Base-by-base conservation (phyloP, 345 rosid genomes). In the Camelina hispida region DNA sequence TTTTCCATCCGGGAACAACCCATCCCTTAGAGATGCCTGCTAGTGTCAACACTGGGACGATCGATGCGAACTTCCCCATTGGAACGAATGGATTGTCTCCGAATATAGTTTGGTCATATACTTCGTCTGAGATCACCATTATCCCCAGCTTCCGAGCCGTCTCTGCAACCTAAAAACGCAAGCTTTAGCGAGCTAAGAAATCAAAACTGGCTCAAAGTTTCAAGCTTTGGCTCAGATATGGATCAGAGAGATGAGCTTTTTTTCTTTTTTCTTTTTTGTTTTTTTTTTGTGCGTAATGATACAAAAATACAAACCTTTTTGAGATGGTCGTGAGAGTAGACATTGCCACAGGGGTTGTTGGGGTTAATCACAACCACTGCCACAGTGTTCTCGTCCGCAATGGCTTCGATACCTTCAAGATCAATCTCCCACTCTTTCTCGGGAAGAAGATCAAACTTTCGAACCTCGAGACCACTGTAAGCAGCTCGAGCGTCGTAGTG, bases 11-110 rank as follows among this genome's bases (percentile, higher is more conserved):
- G 42, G 87, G 96, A 56, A 88, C 90, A 18, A 81, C 69, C 87
- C 85, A 88, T 73, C 86, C 84, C 71, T 90, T 90, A 1, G 90
- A 88, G 67, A 88, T 63, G 9, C 93, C 89, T 15, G 90, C 91
- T 1, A 87, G 73, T 0, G 93, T 84, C 40, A 88, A 2, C 5
- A 87, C 86, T 4, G 91, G 91, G 4, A 80, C 87, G 5, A 80
- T 79, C 1, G 88, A 85, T 40, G 81, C 88, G 17, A 88, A 90
- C 35, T 53, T 76, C 6, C 70, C 90, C 89, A 87, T 83, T 0
- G 88, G 82, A 43, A 85, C 83, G 69, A 81, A 90, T 2, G 82
- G 86, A 8, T 69, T 80, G 7, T 48, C 74, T 55, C 96, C 93
- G 54, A 84, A 88, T 20, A 74, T 57, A 7, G 87, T 67, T 18